These are phyloP conservation scores for Phytophthora tentaculata DNA, from an alignment of 352 stramenopile genomes.

Conservation along the genomic window DNA sequence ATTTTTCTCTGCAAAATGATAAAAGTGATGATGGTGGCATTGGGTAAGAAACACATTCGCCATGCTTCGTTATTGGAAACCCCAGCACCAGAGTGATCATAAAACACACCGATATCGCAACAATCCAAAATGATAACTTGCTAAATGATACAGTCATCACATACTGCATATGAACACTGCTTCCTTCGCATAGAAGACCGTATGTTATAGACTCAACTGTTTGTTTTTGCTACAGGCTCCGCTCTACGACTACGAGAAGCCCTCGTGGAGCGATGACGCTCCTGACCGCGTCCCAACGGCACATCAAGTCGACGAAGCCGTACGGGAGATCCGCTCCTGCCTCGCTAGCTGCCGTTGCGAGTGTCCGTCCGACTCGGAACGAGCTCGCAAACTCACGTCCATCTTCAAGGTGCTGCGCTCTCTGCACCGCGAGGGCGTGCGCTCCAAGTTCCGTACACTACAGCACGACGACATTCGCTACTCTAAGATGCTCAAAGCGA, in stretches of 20 bases:
- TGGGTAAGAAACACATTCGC: background rate
- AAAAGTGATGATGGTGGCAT: background rate
- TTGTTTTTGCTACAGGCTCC: slow-evolving; percentile 4
- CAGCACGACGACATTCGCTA: slow-evolving; percentile 80
- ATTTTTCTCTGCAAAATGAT: background rate
- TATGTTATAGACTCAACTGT: background rate
- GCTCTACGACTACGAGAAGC: slow-evolving; percentile 39
- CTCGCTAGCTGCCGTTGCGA: slow-evolving; percentile 66
- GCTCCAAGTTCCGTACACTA: slow-evolving; percentile 71
- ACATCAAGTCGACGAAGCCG: slow-evolving; percentile 51
- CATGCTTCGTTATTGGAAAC: background rate
- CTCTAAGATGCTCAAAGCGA: slow-evolving; percentile 65
- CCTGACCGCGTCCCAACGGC: slow-evolving; percentile 43
- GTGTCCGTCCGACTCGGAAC: slow-evolving; percentile 70
- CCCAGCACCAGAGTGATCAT: background rate
- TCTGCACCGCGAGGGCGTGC: slow-evolving; percentile 65
- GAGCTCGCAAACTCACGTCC: slow-evolving; percentile 64
- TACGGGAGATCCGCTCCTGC: slow-evolving; percentile 58
- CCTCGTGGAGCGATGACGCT: slow-evolving; percentile 66
- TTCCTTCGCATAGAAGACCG: background rate
- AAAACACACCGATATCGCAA: background rate
- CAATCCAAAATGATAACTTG: background rate
- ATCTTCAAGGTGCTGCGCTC: slow-evolving; percentile 77
- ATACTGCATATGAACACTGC: background rate
- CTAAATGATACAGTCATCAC: background rate